A percentile compares a stretch with the other conserved stretches of the same genome.
These are phyloP conservation scores for Boletus vinaceobasis DNA, from an alignment of 768 basidiomycete genomes.

Conservation along the genomic window DNA sequence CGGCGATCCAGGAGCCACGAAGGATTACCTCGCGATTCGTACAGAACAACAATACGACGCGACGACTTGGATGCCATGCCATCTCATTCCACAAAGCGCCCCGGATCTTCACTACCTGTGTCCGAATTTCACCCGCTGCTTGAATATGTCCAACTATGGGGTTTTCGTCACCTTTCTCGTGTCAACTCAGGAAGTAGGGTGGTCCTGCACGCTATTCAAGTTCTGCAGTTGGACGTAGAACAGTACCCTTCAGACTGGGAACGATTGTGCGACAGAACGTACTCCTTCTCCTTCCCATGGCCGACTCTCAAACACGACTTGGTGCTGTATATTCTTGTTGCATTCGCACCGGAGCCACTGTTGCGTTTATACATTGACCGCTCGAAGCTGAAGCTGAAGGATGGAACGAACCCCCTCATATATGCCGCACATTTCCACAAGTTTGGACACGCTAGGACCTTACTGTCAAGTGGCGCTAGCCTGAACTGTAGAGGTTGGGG, in stretches of 20 bases:
- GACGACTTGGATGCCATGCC: background rate
- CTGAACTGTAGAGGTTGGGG: background rate
- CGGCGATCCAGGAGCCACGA: background rate
- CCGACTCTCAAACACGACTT: background rate
- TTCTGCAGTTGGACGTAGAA: background rate
- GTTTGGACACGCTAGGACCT: background rate
- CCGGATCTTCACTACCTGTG: background rate
- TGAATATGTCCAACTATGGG: background rate
- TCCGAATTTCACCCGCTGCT: background rate
- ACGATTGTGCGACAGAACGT: background rate
- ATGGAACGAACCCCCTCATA: background rate
- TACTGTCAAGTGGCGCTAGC: background rate
- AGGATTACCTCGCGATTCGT: background rate
- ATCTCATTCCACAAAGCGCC: no score
- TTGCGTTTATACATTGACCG: background rate
- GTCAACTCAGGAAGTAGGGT: background rate
- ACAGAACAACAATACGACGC: background rate
- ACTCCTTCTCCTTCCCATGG: background rate
- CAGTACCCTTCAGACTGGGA: conserved; percentile 1
- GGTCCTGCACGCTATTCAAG: background rate
- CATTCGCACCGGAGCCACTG: background rate
- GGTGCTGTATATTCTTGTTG: background rate
- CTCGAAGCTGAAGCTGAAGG: background rate
- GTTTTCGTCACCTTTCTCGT: background rate
- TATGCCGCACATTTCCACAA: background rate